Evolutionary conservation across 2,329 filamentous ascomycete species (phyloP).

Genomic region (Mariannaea elegans): DNA sequence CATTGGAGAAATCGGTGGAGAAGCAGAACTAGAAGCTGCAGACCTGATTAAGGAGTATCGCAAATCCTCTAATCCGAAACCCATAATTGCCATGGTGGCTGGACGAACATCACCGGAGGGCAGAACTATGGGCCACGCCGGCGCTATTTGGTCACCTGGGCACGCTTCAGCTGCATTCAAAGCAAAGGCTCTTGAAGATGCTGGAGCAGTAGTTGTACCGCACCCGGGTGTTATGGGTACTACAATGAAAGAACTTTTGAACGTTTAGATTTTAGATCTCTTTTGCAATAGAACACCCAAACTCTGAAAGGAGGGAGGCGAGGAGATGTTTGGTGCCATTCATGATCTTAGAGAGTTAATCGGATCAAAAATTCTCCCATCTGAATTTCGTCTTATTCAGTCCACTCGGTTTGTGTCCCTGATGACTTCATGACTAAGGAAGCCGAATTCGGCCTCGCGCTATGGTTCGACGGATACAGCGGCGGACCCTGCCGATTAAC

Average conservation of each 20-base stretch:
- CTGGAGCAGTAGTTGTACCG: conserved; percentile 49
- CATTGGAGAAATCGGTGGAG: conserved; percentile 77
- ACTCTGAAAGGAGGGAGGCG: too few relatives aligned
- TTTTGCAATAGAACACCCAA: too few relatives aligned
- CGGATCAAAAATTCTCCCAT: too few relatives aligned
- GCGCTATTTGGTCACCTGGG: conserved; percentile 60
- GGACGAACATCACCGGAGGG: conserved; percentile 69
- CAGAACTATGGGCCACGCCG: conserved; percentile 77
- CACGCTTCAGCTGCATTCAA: conserved; percentile 47
- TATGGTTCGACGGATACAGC: background rate
- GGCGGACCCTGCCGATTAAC: conserved; percentile 11
- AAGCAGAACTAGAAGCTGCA: conserved; percentile 74
- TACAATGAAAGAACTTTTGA: conserved; percentile 46
- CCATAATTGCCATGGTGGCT: conserved; percentile 69
- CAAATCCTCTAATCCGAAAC: conserved; percentile 68
- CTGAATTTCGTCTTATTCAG: too few relatives aligned
- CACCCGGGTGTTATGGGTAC: conserved; percentile 50
- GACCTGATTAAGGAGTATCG: conserved; percentile 75
- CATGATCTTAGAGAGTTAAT: too few relatives aligned
- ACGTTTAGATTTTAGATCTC: conserved; percentile 5
- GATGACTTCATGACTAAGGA: background rate
- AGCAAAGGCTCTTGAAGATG: conserved; percentile 44
- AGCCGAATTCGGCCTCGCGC: too few relatives aligned
- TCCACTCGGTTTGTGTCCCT: background rate
- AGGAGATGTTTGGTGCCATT: too few relatives aligned